Base-by-base conservation (phyloP, 257 asterid genomes). In the Solanum sparsipilum region DNA sequence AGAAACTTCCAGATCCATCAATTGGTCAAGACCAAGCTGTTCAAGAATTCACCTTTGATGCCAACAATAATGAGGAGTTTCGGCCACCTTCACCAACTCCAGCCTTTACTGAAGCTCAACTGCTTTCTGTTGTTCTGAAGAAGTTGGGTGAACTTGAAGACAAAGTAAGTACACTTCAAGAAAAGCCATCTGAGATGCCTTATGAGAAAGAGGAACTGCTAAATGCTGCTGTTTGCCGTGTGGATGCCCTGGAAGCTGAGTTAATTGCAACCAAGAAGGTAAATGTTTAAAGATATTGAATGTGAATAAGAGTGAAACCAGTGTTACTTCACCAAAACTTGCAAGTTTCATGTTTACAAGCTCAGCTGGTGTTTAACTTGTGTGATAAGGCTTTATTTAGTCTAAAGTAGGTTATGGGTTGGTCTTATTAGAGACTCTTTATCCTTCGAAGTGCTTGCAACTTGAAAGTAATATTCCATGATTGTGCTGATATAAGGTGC, bases 181-280 rank as follows among this genome's bases (percentile, higher is more conserved):
- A 83, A 83, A 95, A 94, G 90, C 97, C 98, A 38, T 92, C 92
- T 11, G 92, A 91, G 90, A 95, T 95, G 98, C 98, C 98, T 31
- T 89, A 86, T 87, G 98, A 94, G 92, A 95, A 95, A 91, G 96
- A 92, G 79, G 97, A 95, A 86, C 90, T 95, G 93, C 92, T 95
- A 83, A 93, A 95, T 90, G 96, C 96, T 89, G 98, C 98, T 88
- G 94, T 94, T 88, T 93, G 92, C 89, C 94, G 98, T n/a, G 97
- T 95, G 70, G 97, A 95, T 90, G 98, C 94, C 87, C 89, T 95
- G 35, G 98, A 95, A 92, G 97, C 98, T 58, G 96, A 95, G 93
- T 90, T 95, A 88, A 94, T 95, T 91, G 93, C 98, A 60, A 94
- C 98, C 86, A 94, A 95, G 89, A 94, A 93, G 97, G 98, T 94